Base-by-base conservation (phyloP, 805 yeast genomes). In the Debaryomyces hansenii region DNA sequence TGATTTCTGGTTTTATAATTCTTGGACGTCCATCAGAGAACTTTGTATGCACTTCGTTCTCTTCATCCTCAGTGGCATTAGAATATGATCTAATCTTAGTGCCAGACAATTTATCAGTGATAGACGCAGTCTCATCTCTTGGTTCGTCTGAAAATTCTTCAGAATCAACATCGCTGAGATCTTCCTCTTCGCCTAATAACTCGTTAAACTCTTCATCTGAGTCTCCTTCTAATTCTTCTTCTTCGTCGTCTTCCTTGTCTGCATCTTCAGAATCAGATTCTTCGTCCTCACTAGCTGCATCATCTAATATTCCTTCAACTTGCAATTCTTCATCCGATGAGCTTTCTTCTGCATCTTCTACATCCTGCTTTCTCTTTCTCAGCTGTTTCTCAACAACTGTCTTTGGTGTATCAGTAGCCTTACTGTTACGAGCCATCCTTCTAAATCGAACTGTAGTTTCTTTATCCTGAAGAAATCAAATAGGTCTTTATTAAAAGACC, bases 1-100 rank as follows among this genome's bases (percentile, higher is more conserved):
- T 87, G 50, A 94, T 92, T 61, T 90, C 97, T 3, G 97, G 97
- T 57, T 79, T 82, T 46, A 91, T 74, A 5, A 84, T 66, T 61
- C 98, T 76, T n/a, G 83, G 82, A 32, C 78, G 71, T 7, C 98
- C 97, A 66, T 92, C 97, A 0, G 90, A 77, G 59, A 70, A 85
- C 54, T 75, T 75, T 20, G 85, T 72, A 35, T 56, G 63, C 14
- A 66, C 48, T 14, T 69, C 66, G 2, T 21, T 14, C 31, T 64
- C 63, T 20, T 71, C 62, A 20, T 66, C 69, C 6, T 59, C 64
- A 1, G 57, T 47, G n/a, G 71, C 63, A 21, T 70, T 64, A 16
- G 73, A 72, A 4, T 80, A 74, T 39, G 80, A 59, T 48, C 79
- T 74, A 28, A 84, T 73, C 54, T 75, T 73, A 12, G 81, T 70